Percentiles rank a stretch among this genome's conserved stretches.
phyloP scores from a whole-genome alignment of 1,284 basidiomycete genomes.

The Pseudozyma sp. region DNA sequence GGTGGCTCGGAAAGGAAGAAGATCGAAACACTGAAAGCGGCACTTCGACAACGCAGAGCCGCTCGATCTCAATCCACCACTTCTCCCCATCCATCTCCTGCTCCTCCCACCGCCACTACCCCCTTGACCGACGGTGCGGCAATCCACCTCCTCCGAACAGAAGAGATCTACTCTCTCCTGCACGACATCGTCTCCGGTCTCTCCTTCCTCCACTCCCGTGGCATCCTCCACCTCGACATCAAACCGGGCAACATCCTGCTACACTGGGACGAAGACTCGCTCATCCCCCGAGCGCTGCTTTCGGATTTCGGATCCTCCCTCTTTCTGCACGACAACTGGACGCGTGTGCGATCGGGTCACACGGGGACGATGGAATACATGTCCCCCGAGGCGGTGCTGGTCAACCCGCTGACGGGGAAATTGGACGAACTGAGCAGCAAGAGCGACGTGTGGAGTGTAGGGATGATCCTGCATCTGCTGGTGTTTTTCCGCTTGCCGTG shows the following conservation, averaged over 20 bases:
- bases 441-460: conserved; percentile 74
- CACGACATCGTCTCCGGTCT: conserved; percentile 61
- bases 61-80: conserved; percentile 3
- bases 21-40: conserved; percentile 50
- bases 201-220: conserved; percentile 61
- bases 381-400: conserved; percentile 82
- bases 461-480: conserved; percentile 91
- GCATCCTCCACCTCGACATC: conserved; percentile 84
- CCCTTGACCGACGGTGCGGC: conserved; percentile 12
- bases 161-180: conserved; percentile 61
- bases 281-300: conserved; percentile 82
- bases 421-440: conserved; percentile 84
- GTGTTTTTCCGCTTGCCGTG: conserved; percentile 80
- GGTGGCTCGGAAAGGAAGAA: conserved; percentile 13
- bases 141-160: conserved; percentile 61
- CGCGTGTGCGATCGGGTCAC: conserved; percentile 76
- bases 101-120: background rate
- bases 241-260: conserved; percentile 92
- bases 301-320: conserved; percentile 91
- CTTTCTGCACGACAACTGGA: conserved; percentile 57
- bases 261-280: conserved; percentile 87
- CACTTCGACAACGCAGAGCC: conserved; percentile 43
- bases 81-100: background rate
- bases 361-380: conserved; percentile 84
- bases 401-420: conserved; percentile 72